These are phyloP conservation scores for Penicillium paneum DNA, from an alignment of 2,329 filamentous ascomycete genomes.

Conservation along the genomic window DNA sequence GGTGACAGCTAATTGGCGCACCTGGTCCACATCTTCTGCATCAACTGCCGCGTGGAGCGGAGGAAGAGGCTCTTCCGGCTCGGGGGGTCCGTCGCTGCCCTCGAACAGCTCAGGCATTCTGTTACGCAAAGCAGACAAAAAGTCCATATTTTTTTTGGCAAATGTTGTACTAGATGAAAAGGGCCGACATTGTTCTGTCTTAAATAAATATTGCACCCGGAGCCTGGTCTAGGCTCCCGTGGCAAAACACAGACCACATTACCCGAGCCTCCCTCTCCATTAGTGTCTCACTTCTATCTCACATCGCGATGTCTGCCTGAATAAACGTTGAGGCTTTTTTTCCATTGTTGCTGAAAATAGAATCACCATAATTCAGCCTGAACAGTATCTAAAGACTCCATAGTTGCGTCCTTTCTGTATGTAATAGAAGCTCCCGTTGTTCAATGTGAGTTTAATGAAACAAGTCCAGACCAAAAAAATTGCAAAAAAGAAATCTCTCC, in stretches of 20 bases:
- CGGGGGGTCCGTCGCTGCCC: neutral
- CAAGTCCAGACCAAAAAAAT: neutral
- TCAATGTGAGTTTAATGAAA: too few relatives aligned
- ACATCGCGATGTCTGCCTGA: neutral
- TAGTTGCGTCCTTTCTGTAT: neutral
- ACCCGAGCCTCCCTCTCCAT: neutral
- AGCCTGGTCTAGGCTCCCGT: neutral
- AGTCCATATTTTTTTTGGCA: neutral
- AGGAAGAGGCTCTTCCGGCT: neutral
- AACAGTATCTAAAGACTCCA: too few relatives aligned
- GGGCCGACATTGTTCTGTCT: neutral
- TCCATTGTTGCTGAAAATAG: too few relatives aligned
- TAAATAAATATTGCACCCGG: neutral
- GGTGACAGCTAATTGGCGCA: neutral
- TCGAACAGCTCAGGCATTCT: neutral
- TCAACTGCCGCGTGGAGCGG: slow-evolving; percentile 7
- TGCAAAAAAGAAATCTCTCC: slow-evolving; percentile 33
- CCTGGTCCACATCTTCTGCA: slow-evolving; percentile 3
- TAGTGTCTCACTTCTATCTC: neutral
- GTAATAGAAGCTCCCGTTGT: neutral
- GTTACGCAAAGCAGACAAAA: neutral
- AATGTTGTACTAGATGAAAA: neutral
- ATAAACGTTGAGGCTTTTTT: neutral
- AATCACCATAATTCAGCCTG: too few relatives aligned
- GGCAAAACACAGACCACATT: neutral